These are phyloP conservation scores for Citrus glauca DNA, from an alignment of 345 rosid species.

Conservation along the genomic window DNA sequence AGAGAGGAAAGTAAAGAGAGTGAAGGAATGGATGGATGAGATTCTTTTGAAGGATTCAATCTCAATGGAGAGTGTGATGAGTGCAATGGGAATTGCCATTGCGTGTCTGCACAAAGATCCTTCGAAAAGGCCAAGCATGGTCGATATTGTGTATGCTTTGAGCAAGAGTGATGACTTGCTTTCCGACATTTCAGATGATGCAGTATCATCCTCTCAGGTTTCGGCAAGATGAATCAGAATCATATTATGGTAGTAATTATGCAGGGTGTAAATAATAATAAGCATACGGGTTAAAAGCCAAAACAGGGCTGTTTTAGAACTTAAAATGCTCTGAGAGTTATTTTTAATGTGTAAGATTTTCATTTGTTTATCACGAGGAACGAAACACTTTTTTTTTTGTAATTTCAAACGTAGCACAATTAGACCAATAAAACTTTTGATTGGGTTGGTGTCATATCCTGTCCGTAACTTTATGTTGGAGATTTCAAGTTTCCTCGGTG, in stretches of 20 bases:
- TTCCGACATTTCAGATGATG: slow-evolving; percentile 46
- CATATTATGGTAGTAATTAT: neutral
- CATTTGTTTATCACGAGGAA: neutral
- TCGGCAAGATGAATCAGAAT: slow-evolving; percentile 36
- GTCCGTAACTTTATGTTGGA: too few species aligned
- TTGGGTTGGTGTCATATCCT: too few species aligned
- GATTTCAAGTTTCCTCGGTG: too few species aligned
- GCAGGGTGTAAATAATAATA: neutral
- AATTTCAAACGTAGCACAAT: too few species aligned
- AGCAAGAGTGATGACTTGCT: slow-evolving; percentile 45
- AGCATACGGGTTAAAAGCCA: neutral
- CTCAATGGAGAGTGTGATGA: slow-evolving; percentile 46
- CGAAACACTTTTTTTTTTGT: neutral
- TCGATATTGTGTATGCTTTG: slow-evolving; percentile 61
- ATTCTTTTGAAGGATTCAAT: slow-evolving; percentile 29
- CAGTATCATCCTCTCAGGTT: slow-evolving; percentile 17
- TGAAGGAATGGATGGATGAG: slow-evolving; percentile 42
- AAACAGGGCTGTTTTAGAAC: neutral
- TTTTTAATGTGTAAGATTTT: neutral
- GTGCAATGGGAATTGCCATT: slow-evolving; percentile 42
- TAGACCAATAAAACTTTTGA: too few species aligned
- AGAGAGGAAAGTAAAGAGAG: slow-evolving; percentile 25
- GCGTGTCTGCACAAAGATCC: slow-evolving; percentile 55
- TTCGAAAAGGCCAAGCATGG: slow-evolving; percentile 55
- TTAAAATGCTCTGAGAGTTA: neutral